Evolutionary conservation across 129 eudicot species (phyloP), one percentile per base, ranked within the genome.

Genomic region (Flaveria bidentis): DNA sequence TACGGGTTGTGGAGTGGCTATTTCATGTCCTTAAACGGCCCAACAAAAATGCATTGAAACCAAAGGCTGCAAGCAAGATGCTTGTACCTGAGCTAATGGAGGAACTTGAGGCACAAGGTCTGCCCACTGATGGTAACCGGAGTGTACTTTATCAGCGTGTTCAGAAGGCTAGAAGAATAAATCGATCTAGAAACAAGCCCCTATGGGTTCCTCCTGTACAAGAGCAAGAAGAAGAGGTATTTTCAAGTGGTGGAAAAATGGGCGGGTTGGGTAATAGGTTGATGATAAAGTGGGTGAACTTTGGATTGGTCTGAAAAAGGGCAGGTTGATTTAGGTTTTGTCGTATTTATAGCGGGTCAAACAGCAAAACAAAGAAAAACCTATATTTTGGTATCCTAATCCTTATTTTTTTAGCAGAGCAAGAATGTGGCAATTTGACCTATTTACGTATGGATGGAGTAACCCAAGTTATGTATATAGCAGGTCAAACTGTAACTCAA

Each of bases 1-100:
- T 87, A n/a, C 83, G 93, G 56, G 97, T 94, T 50, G 84, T 80
- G 85, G 98, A 94, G 84, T 85, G 93, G 84, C 82, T 94, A 47
- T 85, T 78, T 80, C 92, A 94, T 75, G 81, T 87, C 52, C 85
- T 94, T 16, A 91, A 91, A 84, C 93, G 97, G 12, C 98, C 98
- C 1, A 87, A 87, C 61, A 89, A 84, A 76, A 88, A 80, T 45
- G 84, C 89, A 69, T 79, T 91, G 64, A 94, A 94, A 84, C 97
- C 97, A 13, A 94, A 91, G 80, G 98, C 98, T 50, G 98, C 98
- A 58, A 94, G 98, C 83, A 94, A 94, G 83, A 94, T 94, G 98
- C 57, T 91, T 49, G 98, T 94, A 12, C 82, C 86, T 46, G 98
- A 94, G 78, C 78, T 94, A n/a, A 86, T 78, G 71, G 97, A 94